phyloP scores from a whole-genome alignment of 331 rosid genomes.

The Rhamnella rubrinervis region DNA sequence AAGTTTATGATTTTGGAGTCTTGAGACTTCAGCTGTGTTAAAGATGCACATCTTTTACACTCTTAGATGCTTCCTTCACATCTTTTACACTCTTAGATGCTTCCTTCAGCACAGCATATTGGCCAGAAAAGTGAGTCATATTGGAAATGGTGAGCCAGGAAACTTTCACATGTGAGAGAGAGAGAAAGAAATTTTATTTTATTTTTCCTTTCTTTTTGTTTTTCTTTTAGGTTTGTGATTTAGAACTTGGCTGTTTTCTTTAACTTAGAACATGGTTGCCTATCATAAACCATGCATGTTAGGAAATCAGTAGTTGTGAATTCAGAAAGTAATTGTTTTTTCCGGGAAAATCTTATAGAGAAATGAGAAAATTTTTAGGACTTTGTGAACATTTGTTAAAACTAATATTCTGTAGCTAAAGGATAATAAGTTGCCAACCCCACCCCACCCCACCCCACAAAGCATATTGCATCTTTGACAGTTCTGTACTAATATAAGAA shows the following conservation, averaged over 20 bases:
- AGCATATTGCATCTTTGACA: constrained; percentile 10
- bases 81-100: constrained; percentile 1
- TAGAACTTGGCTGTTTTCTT: background rate
- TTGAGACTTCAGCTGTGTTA: background rate
- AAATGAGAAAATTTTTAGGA: constrained; percentile 34
- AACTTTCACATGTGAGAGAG: constrained; percentile 3
- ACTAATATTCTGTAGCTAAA: constrained; percentile 14
- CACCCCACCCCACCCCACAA: background rate
- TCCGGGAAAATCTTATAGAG: constrained; percentile 33
- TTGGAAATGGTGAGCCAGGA: background rate
- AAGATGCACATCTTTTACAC: constrained; percentile 1
- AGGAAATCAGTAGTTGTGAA: constrained; percentile 18
- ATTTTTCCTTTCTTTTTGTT: background rate
- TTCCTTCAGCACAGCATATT: background rate
- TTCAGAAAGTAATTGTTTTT: background rate
- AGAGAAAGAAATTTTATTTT: background rate
- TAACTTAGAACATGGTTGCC: constrained; percentile 20
- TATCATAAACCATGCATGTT: constrained; percentile 14
- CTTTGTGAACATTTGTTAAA: constrained; percentile 24
- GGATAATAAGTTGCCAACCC: constrained; percentile 17
- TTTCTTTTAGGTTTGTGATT: background rate
- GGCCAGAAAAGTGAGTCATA: background rate
- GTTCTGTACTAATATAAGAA: background rate
- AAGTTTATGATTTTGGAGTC: no score
- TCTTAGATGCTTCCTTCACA: background rate